These are phyloP conservation scores for Trichomonascaceae sp. DNA, from an alignment of 1,139 yeast species.

Conservation along the genomic window DNA sequence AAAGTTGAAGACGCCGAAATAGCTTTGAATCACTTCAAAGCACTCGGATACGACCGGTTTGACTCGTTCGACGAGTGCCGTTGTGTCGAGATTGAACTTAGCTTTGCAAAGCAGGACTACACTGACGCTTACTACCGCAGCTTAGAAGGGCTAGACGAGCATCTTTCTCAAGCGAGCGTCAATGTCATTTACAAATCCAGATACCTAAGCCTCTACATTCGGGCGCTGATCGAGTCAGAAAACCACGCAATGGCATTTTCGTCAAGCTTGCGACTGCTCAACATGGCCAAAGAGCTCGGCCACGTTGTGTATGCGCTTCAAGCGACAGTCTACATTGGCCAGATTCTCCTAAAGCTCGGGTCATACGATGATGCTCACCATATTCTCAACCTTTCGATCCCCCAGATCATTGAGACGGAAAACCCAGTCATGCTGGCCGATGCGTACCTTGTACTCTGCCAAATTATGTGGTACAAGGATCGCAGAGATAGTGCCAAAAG, in stretches of 20 bases:
- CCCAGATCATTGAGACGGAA: slow-evolving; percentile 16
- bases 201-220: slow-evolving; percentile 13
- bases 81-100: too few relatives aligned
- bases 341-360: slow-evolving; percentile 11
- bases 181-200: slow-evolving; percentile 15
- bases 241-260: slow-evolving; percentile 15
- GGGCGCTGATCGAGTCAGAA: slow-evolving; percentile 11
- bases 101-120: too few relatives aligned
- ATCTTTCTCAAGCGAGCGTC: too few relatives aligned
- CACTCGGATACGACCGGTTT: too few relatives aligned
- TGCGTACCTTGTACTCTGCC: slow-evolving; percentile 7
- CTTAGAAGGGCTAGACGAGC: too few relatives aligned
- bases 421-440: slow-evolving; percentile 12
- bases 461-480: too few relatives aligned
- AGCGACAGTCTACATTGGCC: slow-evolving; percentile 14
- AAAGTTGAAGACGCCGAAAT: too few relatives aligned
- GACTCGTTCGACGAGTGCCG: too few relatives aligned
- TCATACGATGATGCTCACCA: slow-evolving; percentile 14
- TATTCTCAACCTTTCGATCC: slow-evolving; percentile 16
- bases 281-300: slow-evolving; percentile 13
- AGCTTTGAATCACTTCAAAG: too few relatives aligned
- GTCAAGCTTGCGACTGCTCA: slow-evolving; percentile 11
- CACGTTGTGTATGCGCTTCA: slow-evolving; percentile 14
- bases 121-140: too few relatives aligned
- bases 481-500: too few relatives aligned